Percentiles rank a stretch among this genome's conserved stretches.
Conservation (phyloP, 257 asterid species). For the Mitragyna speciosa region DNA sequence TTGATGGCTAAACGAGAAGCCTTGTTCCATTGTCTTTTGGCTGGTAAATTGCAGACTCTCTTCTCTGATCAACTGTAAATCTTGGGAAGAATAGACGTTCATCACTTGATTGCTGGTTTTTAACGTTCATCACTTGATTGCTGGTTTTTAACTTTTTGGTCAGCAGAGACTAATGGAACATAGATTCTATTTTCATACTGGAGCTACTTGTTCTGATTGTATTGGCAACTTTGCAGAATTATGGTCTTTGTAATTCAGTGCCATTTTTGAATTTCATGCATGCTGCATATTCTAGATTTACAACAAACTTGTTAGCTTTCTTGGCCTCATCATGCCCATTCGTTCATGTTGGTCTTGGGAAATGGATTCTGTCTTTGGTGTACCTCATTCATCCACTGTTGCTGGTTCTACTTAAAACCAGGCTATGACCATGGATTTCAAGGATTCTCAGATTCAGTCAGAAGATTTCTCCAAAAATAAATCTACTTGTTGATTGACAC, state of each 20-base stretch:
- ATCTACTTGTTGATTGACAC: constrained; percentile 45
- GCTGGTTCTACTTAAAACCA: constrained; percentile 41
- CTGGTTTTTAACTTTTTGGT: neutral
- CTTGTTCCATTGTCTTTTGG: neutral
- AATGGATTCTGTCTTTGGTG: constrained; percentile 86
- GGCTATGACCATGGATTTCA: constrained; percentile 18
- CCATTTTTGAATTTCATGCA: neutral
- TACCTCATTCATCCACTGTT: constrained; percentile 59
- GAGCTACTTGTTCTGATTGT: neutral
- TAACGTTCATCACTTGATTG: neutral
- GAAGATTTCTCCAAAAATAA: constrained; percentile 19
- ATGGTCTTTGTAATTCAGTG: too few species aligned
- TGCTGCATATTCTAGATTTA: neutral
- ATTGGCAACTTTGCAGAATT: neutral
- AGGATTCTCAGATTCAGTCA: constrained; percentile 28
- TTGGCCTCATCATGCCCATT: neutral
- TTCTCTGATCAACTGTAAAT: neutral
- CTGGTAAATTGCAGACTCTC: neutral
- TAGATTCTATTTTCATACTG: neutral
- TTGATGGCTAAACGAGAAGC: neutral
- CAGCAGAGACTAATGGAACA: neutral
- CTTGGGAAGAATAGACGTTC: too few species aligned
- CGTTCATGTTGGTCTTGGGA: constrained; percentile 44
- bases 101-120: too few species aligned
- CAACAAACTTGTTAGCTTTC: neutral